Conservation (phyloP, 495 filamentous ascomycete species). For the Annulohypoxylon bovei region DNA sequence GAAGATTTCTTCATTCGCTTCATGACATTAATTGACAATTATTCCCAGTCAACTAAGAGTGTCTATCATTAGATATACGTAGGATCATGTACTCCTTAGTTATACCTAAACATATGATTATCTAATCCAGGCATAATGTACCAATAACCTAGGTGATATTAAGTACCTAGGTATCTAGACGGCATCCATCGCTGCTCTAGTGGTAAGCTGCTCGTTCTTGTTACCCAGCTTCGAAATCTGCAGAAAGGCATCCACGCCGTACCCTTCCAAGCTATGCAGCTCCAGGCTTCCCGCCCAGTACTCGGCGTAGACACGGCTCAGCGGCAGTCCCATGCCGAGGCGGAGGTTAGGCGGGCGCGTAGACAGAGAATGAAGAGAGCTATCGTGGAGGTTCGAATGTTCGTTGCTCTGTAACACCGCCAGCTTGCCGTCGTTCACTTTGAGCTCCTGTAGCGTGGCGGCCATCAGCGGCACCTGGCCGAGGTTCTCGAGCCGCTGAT, state of each 20-base stretch:
- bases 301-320: conserved; percentile 95
- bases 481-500: conserved; percentile 80
- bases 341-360: conserved; percentile 86
- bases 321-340: conserved; percentile 91
- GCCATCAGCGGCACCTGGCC: conserved; percentile 90
- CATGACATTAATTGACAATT: conserved; percentile 4
- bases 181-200: conserved; percentile 87
- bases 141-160: not conserved
- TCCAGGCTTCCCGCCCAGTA: conserved; percentile 97
- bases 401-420: conserved; percentile 72
- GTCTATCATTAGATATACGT: not conserved
- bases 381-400: conserved; percentile 50
- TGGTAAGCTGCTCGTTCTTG: conserved; percentile 96
- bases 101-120: not conserved
- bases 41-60: not conserved
- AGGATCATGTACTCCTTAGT: not conserved
- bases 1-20: conserved; percentile 1
- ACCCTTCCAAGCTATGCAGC: conserved; percentile 92
- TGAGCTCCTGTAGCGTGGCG: conserved; percentile 91
- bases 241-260: conserved; percentile 96
- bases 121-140: not conserved
- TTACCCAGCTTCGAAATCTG: conserved; percentile 98
- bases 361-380: conserved; percentile 79
- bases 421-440: conserved; percentile 81
- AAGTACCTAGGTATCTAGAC: conserved; percentile 61